Conservation (phyloP, 2,329 filamentous ascomycete genomes). For the Diaporthe capsici region DNA sequence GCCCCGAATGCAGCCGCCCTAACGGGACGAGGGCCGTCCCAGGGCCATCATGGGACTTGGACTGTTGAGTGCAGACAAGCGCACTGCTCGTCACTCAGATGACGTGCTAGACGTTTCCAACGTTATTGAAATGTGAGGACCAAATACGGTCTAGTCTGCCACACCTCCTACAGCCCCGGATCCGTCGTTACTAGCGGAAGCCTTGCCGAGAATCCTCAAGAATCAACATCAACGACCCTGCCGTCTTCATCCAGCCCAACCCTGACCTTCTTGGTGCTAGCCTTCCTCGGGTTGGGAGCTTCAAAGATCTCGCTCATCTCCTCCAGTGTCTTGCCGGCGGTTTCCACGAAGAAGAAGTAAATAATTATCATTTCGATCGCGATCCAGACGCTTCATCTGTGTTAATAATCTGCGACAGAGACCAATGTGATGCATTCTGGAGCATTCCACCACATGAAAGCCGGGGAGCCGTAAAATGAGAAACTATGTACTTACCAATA, state of each 20-base stretch:
- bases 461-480: not conserved
- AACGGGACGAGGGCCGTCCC: conserved; percentile 10
- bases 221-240: conserved; percentile 35
- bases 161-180: not conserved
- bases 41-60: not conserved
- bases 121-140: not conserved
- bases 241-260: conserved; percentile 39
- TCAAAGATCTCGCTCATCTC: conserved; percentile 39
- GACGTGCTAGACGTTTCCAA: not conserved
- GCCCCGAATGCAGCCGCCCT: not conserved
- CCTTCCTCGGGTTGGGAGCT: conserved; percentile 37
- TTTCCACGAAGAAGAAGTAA: conserved; percentile 64
- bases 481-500: conserved; percentile 49
- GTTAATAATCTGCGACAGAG: not conserved
- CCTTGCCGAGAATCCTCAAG: conserved; percentile 19
- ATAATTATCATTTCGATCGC: conserved; percentile 56
- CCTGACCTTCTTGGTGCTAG: conserved; percentile 38
- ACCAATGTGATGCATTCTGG: not conserved
- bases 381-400: conserved; percentile 50
- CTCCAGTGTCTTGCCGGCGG: conserved; percentile 52
- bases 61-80: not conserved
- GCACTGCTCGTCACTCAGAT: not conserved
- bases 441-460: not conserved
- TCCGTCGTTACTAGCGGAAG: not conserved
- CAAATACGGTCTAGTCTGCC: not conserved